A percentile compares a stretch with the other conserved stretches of the same genome.
Evolutionary conservation across 108 stramenopile species (phyloP).

Genomic region (Skeletonema costatum): DNA sequence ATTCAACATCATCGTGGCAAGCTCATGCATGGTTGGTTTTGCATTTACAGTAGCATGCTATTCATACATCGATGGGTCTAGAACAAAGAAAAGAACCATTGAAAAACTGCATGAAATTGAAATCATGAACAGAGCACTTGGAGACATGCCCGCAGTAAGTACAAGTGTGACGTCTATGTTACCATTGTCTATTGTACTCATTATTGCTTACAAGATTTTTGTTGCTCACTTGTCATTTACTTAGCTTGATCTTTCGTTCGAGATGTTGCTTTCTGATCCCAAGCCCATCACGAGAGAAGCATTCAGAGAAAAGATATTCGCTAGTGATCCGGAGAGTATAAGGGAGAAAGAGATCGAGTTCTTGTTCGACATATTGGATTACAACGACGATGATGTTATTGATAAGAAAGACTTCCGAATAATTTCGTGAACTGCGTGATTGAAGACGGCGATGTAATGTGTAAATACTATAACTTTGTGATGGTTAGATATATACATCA

Average conservation of each 20-base stretch:
- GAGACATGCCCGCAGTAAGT: conserved; percentile 58
- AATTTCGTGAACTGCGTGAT: conserved; percentile 7
- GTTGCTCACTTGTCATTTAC: neutral
- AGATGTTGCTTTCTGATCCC: conserved; percentile 34
- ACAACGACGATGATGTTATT: conserved; percentile 39
- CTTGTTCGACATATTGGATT: conserved; percentile 54
- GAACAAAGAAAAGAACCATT: conserved; percentile 30
- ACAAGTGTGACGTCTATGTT: neutral
- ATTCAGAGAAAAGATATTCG: conserved; percentile 40
- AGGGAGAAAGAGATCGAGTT: conserved; percentile 46
- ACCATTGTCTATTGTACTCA: neutral
- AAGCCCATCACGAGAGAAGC: conserved; percentile 34
- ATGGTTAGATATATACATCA: too few relatives aligned
- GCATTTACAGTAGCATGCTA: conserved; percentile 60
- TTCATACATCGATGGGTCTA: conserved; percentile 48
- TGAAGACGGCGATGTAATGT: neutral
- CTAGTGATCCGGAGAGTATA: conserved; percentile 35
- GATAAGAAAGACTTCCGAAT: conserved; percentile 50
- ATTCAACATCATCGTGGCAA: conserved; percentile 56
- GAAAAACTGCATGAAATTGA: conserved; percentile 46
- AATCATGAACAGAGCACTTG: conserved; percentile 48
- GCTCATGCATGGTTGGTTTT: conserved; percentile 41
- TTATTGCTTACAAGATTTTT: neutral
- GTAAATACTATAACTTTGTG: neutral
- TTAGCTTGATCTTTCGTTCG: conserved; percentile 45